Evolutionary conservation across 148 eudicot genomes (phyloP).

Genomic region (Silene conica): DNA sequence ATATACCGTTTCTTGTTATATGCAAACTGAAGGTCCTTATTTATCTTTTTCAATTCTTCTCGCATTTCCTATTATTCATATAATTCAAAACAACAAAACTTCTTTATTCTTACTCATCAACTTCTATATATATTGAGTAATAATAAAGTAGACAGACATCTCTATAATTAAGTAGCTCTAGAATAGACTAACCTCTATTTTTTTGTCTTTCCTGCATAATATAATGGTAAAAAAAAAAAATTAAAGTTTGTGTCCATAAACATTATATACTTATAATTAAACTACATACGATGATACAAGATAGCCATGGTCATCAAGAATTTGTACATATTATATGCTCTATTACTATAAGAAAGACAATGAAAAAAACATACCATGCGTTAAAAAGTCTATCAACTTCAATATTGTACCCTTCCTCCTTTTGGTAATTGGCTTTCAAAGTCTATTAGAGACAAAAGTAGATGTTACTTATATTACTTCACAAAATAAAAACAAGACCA

Average conservation of each 20-base stretch:
- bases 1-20: conserved; percentile 18
- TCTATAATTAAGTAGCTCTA: neutral
- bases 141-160: no score
- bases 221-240: neutral
- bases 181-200: conserved; percentile 20
- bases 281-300: neutral
- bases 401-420: conserved; percentile 26
- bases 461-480: neutral
- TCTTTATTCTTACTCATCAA: no score
- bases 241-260: no score
- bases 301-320: no score
- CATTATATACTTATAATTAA: neutral
- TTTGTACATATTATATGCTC: no score
- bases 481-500: no score
- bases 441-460: conserved; percentile 14
- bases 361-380: conserved; percentile 18
- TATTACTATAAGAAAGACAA: neutral
- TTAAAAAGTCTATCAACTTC: conserved; percentile 21
- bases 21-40: conserved; percentile 2
- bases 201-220: conserved; percentile 24
- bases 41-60: conserved; percentile 4
- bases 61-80: conserved; percentile 21
- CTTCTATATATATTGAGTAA: no score
- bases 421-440: no score
- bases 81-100: no score